phyloP scores from a whole-genome alignment of 306 rosid species.

The Ziziphus jujuba region DNA sequence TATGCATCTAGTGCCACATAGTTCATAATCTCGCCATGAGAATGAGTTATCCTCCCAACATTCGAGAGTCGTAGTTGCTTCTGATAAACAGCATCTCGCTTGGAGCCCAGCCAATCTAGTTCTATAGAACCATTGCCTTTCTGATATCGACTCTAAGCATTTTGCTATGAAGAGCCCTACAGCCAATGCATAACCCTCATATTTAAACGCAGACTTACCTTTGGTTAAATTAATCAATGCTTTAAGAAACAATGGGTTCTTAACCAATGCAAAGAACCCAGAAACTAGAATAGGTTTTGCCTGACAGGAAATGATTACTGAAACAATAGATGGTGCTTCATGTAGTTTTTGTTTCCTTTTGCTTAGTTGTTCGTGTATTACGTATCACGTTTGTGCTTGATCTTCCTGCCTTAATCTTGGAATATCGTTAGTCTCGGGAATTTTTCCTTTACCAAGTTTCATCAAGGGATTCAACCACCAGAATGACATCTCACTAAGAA shows the following conservation, averaged over 20 bases:
- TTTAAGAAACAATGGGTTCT: constrained; percentile 25
- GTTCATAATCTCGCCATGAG: constrained; percentile 32
- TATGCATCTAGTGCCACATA: constrained; percentile 27
- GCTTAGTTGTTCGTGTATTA: background rate
- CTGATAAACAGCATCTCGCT: constrained; percentile 28
- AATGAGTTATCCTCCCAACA: constrained; percentile 22
- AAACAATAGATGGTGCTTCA: constrained; percentile 8
- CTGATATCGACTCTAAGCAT: constrained; percentile 22
- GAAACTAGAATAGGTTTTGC: constrained; percentile 18
- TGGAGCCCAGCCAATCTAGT: constrained; percentile 27
- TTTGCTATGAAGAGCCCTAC: constrained; percentile 22
- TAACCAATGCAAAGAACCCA: constrained; percentile 20
- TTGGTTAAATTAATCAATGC: constrained; percentile 16
- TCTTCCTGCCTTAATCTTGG: constrained; percentile 23
- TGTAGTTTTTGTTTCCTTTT: constrained; percentile 5
- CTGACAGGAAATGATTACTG: constrained; percentile 18
- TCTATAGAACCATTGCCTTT: constrained; percentile 28
- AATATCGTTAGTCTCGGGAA: constrained; percentile 19
- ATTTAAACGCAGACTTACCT: constrained; percentile 20
- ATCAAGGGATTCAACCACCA: constrained; percentile 39
- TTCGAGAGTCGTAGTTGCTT: constrained; percentile 28
- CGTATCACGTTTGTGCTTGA: constrained; percentile 11
- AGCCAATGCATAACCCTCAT: constrained; percentile 28
- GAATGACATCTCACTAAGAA: constrained; percentile 18
- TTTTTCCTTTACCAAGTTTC: constrained; percentile 28